Conservation (phyloP, 2,329 filamentous ascomycete species). For the Lasiodiplodia sp. region DNA sequence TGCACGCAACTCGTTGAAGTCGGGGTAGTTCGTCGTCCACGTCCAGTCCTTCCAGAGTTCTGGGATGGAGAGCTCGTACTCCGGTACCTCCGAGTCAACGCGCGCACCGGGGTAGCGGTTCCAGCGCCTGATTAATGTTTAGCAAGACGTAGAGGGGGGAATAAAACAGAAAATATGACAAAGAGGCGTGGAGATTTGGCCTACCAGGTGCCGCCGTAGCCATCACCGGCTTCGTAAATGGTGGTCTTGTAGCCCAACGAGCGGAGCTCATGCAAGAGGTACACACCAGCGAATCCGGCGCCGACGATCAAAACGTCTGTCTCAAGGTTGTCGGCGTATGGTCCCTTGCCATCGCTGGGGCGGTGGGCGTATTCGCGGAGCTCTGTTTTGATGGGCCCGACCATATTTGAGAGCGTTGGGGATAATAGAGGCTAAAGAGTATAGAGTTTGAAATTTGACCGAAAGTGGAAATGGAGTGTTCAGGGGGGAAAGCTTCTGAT, state of each 20-base stretch:
- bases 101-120: conserved; percentile 55
- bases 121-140: conserved; percentile 40
- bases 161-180: background rate
- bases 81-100: conserved; percentile 55
- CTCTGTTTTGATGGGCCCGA: conserved; percentile 26
- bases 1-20: conserved; percentile 58
- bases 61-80: conserved; percentile 57
- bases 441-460: background rate
- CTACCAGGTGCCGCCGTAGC: conserved; percentile 51
- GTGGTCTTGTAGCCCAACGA: conserved; percentile 49
- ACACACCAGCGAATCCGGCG: conserved; percentile 53
- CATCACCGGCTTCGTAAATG: conserved; percentile 50
- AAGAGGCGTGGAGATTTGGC: background rate
- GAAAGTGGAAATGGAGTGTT: background rate
- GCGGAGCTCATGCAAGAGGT: conserved; percentile 51
- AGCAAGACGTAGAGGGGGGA: background rate
- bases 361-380: conserved; percentile 22
- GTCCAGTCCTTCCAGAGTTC: conserved; percentile 60
- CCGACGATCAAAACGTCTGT: conserved; percentile 49
- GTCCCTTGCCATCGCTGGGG: conserved; percentile 6
- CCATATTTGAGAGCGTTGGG: background rate
- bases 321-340: conserved; percentile 45
- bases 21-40: conserved; percentile 62
- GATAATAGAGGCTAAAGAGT: background rate
- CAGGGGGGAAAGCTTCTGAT: background rate